Evolutionary conservation across 805 yeast genomes (phyloP), one percentile per base, ranked within the genome.

Genomic region (Brettanomyces custersianus): DNA sequence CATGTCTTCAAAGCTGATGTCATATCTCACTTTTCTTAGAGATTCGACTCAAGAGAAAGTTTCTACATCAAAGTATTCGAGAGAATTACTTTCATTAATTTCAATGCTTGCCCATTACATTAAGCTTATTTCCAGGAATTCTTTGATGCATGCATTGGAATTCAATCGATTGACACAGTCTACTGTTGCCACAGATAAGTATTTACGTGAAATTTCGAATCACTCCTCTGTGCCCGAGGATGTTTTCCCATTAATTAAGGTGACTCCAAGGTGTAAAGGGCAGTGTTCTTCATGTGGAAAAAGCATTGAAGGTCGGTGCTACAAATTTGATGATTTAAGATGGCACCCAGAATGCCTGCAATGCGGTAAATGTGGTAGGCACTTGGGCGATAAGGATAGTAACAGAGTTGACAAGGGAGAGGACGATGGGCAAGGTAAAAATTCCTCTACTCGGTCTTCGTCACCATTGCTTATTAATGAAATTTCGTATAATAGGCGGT

Each of bases 91-190:
- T 45, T 74, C 90, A 0, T 75, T 88, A 9, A 88, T 88, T 4
- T 85, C 96, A 1, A 87, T 94, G 0, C 64, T 90, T 47, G 96
- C 98, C 0, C 97, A 92, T 54, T 90, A 87, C 57, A 65, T 92
- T 48, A 92, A 92, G 55, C 66, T 90, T 5, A 63, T 92, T 17
- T 81, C 90, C 4, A 66, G 96, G 43, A 75, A 76, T 49, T 92
- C 96, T 0, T 68, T 92, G 29, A 72, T 76, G 40, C 76, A 77
- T 45, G 84, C 96, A 0, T 63, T 92, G n/a, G 77, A 72, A 38
- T 64, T 70, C 37, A 82, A 83, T 54, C 73, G 71, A 45, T 48
- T 66, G 4, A 63, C 71, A 6, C 74, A 72, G 22, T 69, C 81
- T 7, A 70, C 80, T 0, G 63, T 59, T 27, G 82, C 86, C 1